phyloP scores from a whole-genome alignment of 495 filamentous ascomycete genomes.

The Neurospora tetraspora region DNA sequence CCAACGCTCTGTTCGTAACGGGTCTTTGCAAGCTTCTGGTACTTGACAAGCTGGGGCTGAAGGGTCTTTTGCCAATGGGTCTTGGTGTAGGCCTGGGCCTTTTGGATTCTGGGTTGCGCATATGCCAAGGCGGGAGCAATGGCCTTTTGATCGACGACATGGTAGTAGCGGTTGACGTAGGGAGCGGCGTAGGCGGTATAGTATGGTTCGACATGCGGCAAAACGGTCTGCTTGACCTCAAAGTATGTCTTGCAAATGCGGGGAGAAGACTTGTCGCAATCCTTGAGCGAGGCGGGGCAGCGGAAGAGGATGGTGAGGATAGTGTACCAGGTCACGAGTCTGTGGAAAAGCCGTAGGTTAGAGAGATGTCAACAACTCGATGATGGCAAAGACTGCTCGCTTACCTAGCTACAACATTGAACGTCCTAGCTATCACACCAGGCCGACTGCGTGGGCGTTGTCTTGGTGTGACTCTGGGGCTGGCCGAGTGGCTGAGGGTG shows the following conservation, averaged over 20 bases:
- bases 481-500: constrained; percentile 17
- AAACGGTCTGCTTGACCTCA: constrained; percentile 51
- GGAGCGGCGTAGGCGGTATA: constrained; percentile 76
- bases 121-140: constrained; percentile 56
- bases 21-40: constrained; percentile 45
- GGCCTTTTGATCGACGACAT: constrained; percentile 52
- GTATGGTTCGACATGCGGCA: constrained; percentile 76
- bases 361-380: constrained; percentile 5
- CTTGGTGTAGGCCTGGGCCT: constrained; percentile 51
- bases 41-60: constrained; percentile 59
- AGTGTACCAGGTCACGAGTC: constrained; percentile 76
- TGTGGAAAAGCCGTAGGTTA: constrained; percentile 23
- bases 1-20: constrained; percentile 60
- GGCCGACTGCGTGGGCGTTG: constrained; percentile 16
- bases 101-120: constrained; percentile 58
- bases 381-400: background rate
- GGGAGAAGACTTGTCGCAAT: constrained; percentile 60
- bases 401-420: constrained; percentile 56
- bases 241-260: constrained; percentile 80
- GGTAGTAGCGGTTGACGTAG: constrained; percentile 72
- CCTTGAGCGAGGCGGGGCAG: constrained; percentile 62
- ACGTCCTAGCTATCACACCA: constrained; percentile 36
- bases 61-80: constrained; percentile 70
- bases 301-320: constrained; percentile 69
- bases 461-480: constrained; percentile 10